Base-by-base conservation (phyloP, 1,284 basidiomycete species). In the Coniferiporia weirii region DNA sequence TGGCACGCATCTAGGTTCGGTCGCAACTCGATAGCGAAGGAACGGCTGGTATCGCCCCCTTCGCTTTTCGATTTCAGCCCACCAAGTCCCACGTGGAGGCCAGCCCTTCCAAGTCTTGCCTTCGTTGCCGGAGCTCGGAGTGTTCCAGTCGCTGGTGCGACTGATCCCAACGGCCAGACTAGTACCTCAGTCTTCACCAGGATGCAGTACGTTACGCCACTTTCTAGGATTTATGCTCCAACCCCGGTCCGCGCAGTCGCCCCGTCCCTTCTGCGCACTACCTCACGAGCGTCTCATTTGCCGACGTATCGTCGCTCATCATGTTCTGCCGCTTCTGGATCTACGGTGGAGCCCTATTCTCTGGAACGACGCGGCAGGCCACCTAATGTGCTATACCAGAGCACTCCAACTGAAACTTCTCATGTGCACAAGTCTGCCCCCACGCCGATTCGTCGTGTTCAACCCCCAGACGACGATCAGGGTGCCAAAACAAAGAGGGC, bases 41-140 rank as follows among this genome's bases (percentile, higher is more conserved):
- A 47, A 22, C n/a, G 43, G n/a, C 12, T 1, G n/a, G 22, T 20
- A 19, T 32, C 44, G 34, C 34, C 51, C 19, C 6, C n/a, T 13
- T 22, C 40, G 36, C 22, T 52, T 10, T 47, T 59, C 35, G 57
- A 59, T 4, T 59, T 59, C 34, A 59, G 57, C 35, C 57, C 57
- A 44, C 57, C 57, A 12, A 53, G 51, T 38, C 57, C 57, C 2
- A 52, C 40, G 5, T 59, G 57, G 57, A 27, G 36, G 8, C 57
- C 57, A 15, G 7, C 51, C 4, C 51, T 47, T 19, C 57, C 57
- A 4, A 59, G 51, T 43, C 19, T 59, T 27, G 43, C 57, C 10
- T 38, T 48, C n/a, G 27, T 54, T n/a, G 20, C 43, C n/a, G 43
- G 43, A 4, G 46, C 15, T 6, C 40, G 34, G 6, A 34, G 43